Evolutionary conservation across 164 flowering plant species (phyloP).

Genomic region (Magnolia sinica): DNA sequence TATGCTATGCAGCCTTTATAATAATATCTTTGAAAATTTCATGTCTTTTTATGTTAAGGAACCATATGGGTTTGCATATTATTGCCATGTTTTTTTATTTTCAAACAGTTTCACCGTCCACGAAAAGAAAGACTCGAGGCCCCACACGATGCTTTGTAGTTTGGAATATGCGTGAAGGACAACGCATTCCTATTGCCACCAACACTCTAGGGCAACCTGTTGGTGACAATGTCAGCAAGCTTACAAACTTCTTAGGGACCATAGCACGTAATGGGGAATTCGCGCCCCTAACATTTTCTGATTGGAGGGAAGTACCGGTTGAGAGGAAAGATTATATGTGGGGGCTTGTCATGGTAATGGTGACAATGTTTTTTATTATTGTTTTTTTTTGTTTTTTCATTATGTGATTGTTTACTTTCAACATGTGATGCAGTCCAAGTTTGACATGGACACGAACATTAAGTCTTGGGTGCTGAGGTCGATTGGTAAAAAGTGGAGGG

Average conservation of each 20-base stretch:
- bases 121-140: background rate
- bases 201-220: background rate
- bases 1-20: too few relatives aligned
- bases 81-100: too few relatives aligned
- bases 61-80: too few relatives aligned
- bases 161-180: background rate
- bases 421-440: conserved; percentile 21
- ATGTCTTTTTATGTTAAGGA: too few relatives aligned
- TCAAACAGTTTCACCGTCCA: too few relatives aligned
- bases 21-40: too few relatives aligned
- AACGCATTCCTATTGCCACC: background rate
- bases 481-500: conserved; percentile 23
- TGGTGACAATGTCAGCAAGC: background rate
- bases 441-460: conserved; percentile 18
- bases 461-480: conserved; percentile 24
- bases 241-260: background rate
- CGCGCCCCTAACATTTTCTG: background rate
- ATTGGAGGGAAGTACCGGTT: background rate
- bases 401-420: background rate
- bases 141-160: background rate
- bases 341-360: background rate
- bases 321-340: background rate
- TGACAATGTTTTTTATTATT: background rate
- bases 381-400: background rate
- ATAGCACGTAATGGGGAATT: background rate